Base-by-base conservation (phyloP, 371 early-diverging fungal genomes). In the Fennellomyces sp. region DNA sequence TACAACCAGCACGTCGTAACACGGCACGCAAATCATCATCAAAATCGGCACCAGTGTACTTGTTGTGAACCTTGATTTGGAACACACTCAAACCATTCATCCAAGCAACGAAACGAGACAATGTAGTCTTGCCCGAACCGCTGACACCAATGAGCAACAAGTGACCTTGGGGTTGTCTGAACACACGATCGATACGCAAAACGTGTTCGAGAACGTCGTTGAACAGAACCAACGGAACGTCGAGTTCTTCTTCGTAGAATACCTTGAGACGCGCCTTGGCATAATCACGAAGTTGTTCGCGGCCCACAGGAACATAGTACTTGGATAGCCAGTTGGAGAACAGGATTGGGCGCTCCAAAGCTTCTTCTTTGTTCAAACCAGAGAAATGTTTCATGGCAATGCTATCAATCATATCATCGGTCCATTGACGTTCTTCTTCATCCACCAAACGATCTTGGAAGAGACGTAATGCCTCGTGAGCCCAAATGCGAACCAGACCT, bases 211-310 rank as follows among this genome's bases (percentile, higher is more conserved):
- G 77, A 0, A 96, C 97, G 70, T 97, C 97, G 68, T 98, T 91
- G 76, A 97, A 97, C 45, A 99, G 73, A 0, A 98, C 97, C 36
- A 99, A 83, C 7, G 91, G 94, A 5, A 96, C 95, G 73, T 98
- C 98, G 39, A 97, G 82, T 77, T 99, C 99, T 82, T 99, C 99
- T 74, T 99, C 99, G 75, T 97, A 97, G 67, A 98, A 99, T 42
- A 96, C 96, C 76, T 94, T 95, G 39, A 98, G 88, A 57, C 99
- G 91, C 17, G 97, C 97, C 67, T 91, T 89, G 35, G 94, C 92
- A 73, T 93, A 98, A 13, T 95, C 96, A 52, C 96, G 90, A 42
- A 98, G 80, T 61, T 90, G 89, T 28, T 93, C 94, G 50, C 94
- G 92, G 10, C 89, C 88, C 11, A 97, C 96, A 11, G 95, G 88